Evolutionary conservation across 2,329 filamentous ascomycete genomes (phyloP).

Genomic region (Aspergillus latus): DNA sequence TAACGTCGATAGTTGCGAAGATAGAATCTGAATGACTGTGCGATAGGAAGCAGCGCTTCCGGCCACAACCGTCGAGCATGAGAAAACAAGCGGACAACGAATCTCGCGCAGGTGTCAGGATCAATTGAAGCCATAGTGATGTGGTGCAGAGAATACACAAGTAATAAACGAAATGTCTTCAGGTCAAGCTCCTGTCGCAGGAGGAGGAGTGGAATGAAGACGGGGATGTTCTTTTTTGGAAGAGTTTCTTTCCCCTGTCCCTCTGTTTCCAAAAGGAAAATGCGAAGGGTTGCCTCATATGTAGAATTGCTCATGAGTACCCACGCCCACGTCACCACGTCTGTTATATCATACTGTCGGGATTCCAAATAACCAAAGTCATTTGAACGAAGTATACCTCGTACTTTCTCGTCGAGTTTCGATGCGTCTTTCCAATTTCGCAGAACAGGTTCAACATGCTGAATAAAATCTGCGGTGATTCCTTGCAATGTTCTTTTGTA

Average conservation of each 20-base stretch:
- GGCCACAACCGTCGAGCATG: slow-evolving; percentile 54
- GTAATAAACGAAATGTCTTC: slow-evolving; percentile 44
- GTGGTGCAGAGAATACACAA: slow-evolving; percentile 41
- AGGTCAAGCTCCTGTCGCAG: slow-evolving; percentile 45
- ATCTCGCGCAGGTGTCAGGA: slow-evolving; percentile 36
- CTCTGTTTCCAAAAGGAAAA: slow-evolving; percentile 34
- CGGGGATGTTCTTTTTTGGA: slow-evolving; percentile 33
- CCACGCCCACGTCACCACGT: slow-evolving; percentile 51
- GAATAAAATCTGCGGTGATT: slow-evolving; percentile 42
- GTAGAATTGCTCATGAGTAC: slow-evolving; percentile 41
- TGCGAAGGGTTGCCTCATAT: slow-evolving; percentile 38
- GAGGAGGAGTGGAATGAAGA: slow-evolving; percentile 50
- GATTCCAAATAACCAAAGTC: slow-evolving; percentile 31
- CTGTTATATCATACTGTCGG: slow-evolving; percentile 36
- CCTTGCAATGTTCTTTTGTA: slow-evolving; percentile 31
- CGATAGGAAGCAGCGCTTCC: slow-evolving; percentile 44
- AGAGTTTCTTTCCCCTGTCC: slow-evolving; percentile 8
- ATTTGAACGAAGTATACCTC: slow-evolving; percentile 32
- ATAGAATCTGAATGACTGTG: slow-evolving; percentile 40
- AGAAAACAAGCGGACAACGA: slow-evolving; percentile 50
- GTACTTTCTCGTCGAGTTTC: slow-evolving; percentile 29
- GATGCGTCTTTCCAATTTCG: slow-evolving; percentile 6
- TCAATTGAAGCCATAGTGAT: slow-evolving; percentile 31
- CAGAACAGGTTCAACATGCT: slow-evolving; percentile 34
- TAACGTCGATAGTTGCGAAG: slow-evolving; percentile 24